phyloP scores from a whole-genome alignment of 148 eudicot genomes.

The Agrostemma githago region DNA sequence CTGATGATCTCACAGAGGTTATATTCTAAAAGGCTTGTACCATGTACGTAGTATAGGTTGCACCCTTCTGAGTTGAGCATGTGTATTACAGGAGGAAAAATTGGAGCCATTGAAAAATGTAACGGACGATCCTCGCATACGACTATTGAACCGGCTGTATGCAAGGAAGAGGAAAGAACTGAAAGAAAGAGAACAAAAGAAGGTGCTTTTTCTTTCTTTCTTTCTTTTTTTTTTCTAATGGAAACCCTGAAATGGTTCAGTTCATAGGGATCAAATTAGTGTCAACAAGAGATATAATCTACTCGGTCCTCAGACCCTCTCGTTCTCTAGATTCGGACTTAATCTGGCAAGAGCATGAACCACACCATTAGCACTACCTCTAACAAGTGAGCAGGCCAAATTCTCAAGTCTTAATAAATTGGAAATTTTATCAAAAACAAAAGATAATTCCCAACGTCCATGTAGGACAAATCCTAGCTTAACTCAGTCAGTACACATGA shows the following conservation, averaged over 20 bases:
- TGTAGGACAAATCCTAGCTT: background rate
- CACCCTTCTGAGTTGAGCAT: conserved; percentile 18
- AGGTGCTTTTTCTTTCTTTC: conserved; percentile 45
- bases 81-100: conserved; percentile 67
- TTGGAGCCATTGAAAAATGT: conserved; percentile 75
- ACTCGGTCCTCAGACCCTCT: background rate
- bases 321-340: background rate
- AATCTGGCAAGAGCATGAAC: background rate
- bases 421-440: background rate
- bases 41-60: background rate
- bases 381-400: background rate
- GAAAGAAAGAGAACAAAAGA: conserved; percentile 52
- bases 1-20: conserved; percentile 89
- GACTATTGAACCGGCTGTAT: conserved; percentile 74
- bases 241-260: background rate
- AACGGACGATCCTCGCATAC: conserved; percentile 78
- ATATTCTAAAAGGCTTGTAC: conserved; percentile 11
- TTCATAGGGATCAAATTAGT: background rate
- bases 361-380: background rate
- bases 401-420: background rate
- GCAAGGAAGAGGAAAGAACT: conserved; percentile 84
- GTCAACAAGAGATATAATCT: background rate
- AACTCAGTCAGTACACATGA: background rate
- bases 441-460: background rate
- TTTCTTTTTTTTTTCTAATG: background rate